Conservation (phyloP, 2,329 filamentous ascomycete species). For the Aureobasidium sp. region DNA sequence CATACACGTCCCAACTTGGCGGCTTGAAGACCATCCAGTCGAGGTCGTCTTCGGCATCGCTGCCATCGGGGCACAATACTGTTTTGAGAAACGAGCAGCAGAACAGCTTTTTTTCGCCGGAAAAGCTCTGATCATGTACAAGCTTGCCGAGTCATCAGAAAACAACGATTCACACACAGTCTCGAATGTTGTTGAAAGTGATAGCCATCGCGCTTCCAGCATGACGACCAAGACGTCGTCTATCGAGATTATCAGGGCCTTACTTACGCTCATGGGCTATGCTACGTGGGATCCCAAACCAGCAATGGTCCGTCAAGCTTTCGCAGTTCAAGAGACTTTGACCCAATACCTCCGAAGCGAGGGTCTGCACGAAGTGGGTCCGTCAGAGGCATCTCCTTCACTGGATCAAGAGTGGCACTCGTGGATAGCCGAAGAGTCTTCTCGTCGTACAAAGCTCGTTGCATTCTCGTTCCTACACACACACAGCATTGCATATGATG, state of each 20-base stretch:
- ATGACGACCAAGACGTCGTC: constrained; percentile 16
- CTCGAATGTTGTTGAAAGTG: background rate
- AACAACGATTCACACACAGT: background rate
- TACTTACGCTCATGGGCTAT: constrained; percentile 55
- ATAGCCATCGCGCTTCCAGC: background rate
- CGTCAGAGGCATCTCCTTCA: background rate
- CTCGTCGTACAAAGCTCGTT: constrained; percentile 49
- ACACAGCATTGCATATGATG: constrained; percentile 56
- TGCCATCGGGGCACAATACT: constrained; percentile 61
- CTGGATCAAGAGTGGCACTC: constrained; percentile 26
- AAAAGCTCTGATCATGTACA: constrained; percentile 31
- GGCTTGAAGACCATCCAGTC: constrained; percentile 56
- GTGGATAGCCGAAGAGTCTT: constrained; percentile 49
- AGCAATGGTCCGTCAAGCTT: constrained; percentile 50
- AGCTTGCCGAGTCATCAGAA: background rate
- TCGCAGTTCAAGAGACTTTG: constrained; percentile 51
- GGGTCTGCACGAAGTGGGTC: constrained; percentile 31
- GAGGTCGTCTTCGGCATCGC: constrained; percentile 62
- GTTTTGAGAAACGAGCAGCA: constrained; percentile 45
- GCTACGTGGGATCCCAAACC: constrained; percentile 55
- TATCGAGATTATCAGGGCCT: constrained; percentile 60
- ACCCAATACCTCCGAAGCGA: constrained; percentile 51
- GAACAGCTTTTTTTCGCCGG: constrained; percentile 53
- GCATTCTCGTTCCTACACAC: constrained; percentile 54
- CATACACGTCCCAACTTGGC: constrained; percentile 61